Percentiles rank a stretch among this genome's conserved stretches.
phyloP scores from a whole-genome alignment of 257 asterid genomes.

The Coffea canephora region DNA sequence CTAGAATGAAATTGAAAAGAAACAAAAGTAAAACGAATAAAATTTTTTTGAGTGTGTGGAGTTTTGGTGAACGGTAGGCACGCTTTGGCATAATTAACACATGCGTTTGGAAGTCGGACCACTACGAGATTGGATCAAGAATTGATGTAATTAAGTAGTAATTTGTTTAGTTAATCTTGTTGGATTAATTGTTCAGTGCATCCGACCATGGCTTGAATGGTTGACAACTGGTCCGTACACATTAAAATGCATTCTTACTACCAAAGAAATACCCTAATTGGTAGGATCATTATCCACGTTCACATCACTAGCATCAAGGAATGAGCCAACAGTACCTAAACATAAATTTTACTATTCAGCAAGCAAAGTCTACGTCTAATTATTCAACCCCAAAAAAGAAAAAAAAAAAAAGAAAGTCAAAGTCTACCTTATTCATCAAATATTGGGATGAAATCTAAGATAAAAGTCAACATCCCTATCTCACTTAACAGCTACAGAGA shows the following conservation, averaged over 20 bases:
- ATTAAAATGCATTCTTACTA: background rate
- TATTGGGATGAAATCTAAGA: background rate
- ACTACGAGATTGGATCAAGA: constrained; percentile 1
- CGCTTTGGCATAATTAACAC: background rate
- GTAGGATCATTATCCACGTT: background rate
- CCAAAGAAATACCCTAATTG: background rate
- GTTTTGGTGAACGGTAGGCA: background rate
- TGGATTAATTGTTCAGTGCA: background rate
- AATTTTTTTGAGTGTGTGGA: too few relatives aligned
- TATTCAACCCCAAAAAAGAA: background rate
- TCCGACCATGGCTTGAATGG: background rate
- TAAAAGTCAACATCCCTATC: background rate
- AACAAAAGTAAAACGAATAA: background rate
- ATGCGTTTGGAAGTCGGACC: background rate
- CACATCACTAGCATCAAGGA: too few relatives aligned
- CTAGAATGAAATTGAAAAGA: background rate
- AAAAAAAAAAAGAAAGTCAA: background rate
- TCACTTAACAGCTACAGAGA: background rate
- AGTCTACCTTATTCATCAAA: background rate
- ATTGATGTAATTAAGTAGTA: background rate
- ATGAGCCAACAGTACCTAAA: background rate
- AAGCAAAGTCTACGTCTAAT: background rate
- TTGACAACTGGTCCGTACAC: background rate
- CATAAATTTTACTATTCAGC: background rate
- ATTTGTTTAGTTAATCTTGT: background rate